Base-by-base conservation (phyloP, 768 basidiomycete genomes). In the Pholiota molesta region DNA sequence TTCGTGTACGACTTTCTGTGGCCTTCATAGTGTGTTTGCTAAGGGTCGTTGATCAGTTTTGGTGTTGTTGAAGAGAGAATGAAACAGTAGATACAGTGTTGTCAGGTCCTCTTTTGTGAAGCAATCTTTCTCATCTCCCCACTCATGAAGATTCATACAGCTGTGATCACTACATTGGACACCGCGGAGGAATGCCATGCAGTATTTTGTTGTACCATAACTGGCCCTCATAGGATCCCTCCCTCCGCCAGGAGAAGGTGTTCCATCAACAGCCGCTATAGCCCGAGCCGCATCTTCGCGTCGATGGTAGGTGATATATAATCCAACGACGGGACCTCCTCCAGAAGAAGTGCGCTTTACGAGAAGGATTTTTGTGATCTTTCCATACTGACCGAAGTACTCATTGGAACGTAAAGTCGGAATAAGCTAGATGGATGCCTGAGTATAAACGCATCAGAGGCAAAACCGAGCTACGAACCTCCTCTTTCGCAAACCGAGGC, bases 301-400 rank as follows among this genome's bases (percentile, higher is more conserved):
- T 17, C 95, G 86, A 69, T 96, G 86, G 72, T 95, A 99, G 11
- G 96, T 97, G 75, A 99, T 95, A 75, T 98, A 98, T 45, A 99
- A 81, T n/a, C 97, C 97, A 39, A 97, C 86, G 51, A 90, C 88
- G 52, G 89, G 90, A 16, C 82, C 84, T 59, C 86, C 87, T 47
- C 87, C 90, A 9, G 92, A 86, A 4, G 88, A 81, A 5, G 89
- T 90, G 40, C 97, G 89, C 75, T 98, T 98, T 54, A 94, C 90
- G 31, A 99, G 84, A 57, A 98, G 81, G 52, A 99, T 94, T 79
- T 97, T 97, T 45, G 90, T 87, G 67, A 99, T 98, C 80, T 96
- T 98, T 68, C 97, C 97, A 75, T 98, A 99, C 72, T 97, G 95
- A 10, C 97, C 97, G 72, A 99, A 99, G 73, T 97, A 98, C 67